Evolutionary conservation across 1,284 basidiomycete genomes (phyloP).

Genomic region (Phellinidium pouzarii): DNA sequence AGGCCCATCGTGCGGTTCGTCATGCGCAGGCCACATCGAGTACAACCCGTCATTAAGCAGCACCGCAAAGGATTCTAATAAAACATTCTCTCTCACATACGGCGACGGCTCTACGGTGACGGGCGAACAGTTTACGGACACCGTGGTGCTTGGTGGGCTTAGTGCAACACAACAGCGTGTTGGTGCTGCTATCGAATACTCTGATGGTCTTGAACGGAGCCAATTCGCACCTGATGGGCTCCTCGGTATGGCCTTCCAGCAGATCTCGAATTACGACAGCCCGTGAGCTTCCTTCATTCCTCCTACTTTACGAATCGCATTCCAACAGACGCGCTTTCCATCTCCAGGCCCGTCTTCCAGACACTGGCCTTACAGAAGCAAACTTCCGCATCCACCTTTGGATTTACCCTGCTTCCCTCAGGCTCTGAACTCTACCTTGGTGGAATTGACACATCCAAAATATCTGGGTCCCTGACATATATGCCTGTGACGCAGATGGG

Average conservation of each 20-base stretch:
- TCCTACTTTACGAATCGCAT: too few species aligned
- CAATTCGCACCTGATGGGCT: conserved; percentile 42
- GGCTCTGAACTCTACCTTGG: conserved; percentile 50
- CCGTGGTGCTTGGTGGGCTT: conserved; percentile 24
- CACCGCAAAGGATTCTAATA: conserved; percentile 9
- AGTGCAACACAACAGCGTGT: conserved; percentile 24
- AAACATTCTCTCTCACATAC: conserved; percentile 18
- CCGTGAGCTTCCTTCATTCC: conserved; percentile 6
- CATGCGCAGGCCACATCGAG: conserved; percentile 20
- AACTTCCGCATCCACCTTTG: conserved; percentile 33
- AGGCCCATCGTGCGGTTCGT: conserved; percentile 17
- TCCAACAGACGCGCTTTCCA: too few species aligned
- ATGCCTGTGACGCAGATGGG: conserved; percentile 17
- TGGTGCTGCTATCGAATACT: conserved; percentile 41
- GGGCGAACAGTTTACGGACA: conserved; percentile 20
- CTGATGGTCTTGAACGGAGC: conserved; percentile 30
- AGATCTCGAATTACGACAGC: conserved; percentile 22
- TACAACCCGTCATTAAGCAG: conserved; percentile 18
- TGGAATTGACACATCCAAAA: conserved; percentile 30
- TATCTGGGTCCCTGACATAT: conserved; percentile 9
- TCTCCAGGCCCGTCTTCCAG: conserved; percentile 25
- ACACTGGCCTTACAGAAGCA: conserved; percentile 27
- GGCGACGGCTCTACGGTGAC: conserved; percentile 20
- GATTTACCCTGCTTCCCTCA: conserved; percentile 40
- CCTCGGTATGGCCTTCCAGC: conserved; percentile 30